Evolutionary conservation across 2,329 filamentous ascomycete genomes (phyloP).

Genomic region (Fusarium sp.): DNA sequence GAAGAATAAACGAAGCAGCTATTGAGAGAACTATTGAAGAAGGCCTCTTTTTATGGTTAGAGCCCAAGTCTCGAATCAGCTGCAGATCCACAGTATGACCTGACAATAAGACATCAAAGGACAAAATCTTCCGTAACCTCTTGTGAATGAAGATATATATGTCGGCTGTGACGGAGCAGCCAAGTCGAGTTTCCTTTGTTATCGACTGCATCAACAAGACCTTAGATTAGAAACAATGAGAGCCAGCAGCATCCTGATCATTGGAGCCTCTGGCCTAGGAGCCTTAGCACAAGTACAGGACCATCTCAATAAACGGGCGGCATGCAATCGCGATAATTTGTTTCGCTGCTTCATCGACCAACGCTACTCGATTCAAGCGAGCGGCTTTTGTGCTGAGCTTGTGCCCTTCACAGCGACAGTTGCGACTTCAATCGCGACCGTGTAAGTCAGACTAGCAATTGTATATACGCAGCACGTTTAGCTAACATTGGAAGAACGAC

Average conservation of each 20-base stretch:
- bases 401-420: not conserved
- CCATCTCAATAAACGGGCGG: not conserved
- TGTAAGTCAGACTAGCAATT: not conserved
- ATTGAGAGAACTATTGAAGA: not conserved
- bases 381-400: not conserved
- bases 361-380: not conserved
- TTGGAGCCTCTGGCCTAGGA: not conserved
- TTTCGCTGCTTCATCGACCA: conserved; percentile 4
- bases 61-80: not conserved
- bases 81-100: not conserved
- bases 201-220: not conserved
- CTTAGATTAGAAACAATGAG: not conserved
- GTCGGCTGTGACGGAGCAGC: not conserved
- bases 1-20: not conserved
- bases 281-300: not conserved
- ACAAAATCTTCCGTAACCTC: not conserved
- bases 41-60: not conserved
- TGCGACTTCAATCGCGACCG: not conserved
- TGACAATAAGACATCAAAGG: not conserved
- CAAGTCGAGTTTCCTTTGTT: not conserved
- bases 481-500: not conserved
- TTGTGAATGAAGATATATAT: not conserved
- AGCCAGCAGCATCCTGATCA: not conserved
- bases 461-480: not conserved
- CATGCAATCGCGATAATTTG: not conserved